These are phyloP conservation scores for Theobroma cacao DNA, from an alignment of 345 rosid genomes.

Conservation along the genomic window DNA sequence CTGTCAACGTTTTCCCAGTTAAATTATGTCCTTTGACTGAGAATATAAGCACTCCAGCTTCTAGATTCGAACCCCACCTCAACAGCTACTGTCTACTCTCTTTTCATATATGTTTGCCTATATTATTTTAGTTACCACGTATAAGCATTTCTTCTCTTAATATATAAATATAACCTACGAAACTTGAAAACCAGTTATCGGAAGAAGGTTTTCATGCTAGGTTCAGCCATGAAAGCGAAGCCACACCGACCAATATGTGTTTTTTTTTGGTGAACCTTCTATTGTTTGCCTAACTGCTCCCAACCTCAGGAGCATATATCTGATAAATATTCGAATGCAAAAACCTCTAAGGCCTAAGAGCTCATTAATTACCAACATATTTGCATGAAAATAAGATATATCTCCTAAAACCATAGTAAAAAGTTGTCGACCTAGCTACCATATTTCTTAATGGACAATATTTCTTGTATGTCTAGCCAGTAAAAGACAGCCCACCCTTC, in stretches of 20 bases:
- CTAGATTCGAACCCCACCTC: slow-evolving; percentile 22
- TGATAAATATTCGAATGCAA: background rate
- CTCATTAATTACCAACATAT: too few species aligned
- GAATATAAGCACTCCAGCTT: slow-evolving; percentile 17
- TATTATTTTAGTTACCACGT: background rate
- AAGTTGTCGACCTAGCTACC: too few species aligned
- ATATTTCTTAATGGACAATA: too few species aligned
- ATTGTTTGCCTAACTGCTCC: background rate
- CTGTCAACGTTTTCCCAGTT: slow-evolving; percentile 7
- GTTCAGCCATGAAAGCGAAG: background rate
- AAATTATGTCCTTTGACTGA: slow-evolving; percentile 33
- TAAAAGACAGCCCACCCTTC: background rate
- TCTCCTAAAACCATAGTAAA: too few species aligned
- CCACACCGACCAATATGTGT: background rate
- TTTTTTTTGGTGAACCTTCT: background rate
- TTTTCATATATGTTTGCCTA: background rate
- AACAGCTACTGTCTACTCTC: slow-evolving; percentile 15
- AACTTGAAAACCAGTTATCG: background rate
- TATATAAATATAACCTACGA: background rate
- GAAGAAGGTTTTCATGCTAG: background rate
- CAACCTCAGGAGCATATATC: background rate
- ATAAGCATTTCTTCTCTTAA: background rate
- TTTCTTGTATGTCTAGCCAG: background rate
- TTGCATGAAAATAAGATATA: too few species aligned
- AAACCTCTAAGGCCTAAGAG: background rate